Conservation (phyloP, 2,329 filamentous ascomycete species). For the Botryosphaeria agaves region DNA sequence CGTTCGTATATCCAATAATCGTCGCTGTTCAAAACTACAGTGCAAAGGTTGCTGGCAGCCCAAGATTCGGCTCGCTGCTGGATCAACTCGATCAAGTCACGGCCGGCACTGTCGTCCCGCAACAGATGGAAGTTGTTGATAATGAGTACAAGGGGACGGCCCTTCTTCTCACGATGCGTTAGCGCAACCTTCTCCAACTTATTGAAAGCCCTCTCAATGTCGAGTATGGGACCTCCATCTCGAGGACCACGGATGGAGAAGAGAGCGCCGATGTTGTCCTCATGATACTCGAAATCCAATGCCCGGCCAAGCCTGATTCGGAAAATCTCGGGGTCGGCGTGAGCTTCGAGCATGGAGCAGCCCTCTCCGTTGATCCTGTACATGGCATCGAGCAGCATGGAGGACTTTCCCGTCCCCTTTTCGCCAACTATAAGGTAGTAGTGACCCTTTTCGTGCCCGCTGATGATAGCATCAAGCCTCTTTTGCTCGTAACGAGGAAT, state of each 20-base stretch:
- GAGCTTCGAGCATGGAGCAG: constrained; percentile 89
- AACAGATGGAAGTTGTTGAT: constrained; percentile 89
- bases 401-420: constrained; percentile 92
- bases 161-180: constrained; percentile 40
- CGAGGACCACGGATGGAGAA: constrained; percentile 88
- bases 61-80: constrained; percentile 94
- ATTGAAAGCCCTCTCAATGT: constrained; percentile 94
- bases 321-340: constrained; percentile 89
- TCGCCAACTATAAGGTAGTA: constrained; percentile 89
- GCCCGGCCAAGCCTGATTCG: constrained; percentile 83
- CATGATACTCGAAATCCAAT: constrained; percentile 90
- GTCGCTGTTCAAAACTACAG: constrained; percentile 86
- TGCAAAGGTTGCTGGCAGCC: constrained; percentile 82
- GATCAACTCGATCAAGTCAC: constrained; percentile 79
- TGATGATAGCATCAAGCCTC: constrained; percentile 67
- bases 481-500: constrained; percentile 67
- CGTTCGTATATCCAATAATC: constrained; percentile 98
- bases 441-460: constrained; percentile 55
- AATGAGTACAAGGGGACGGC: constrained; percentile 70
- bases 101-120: constrained; percentile 81
- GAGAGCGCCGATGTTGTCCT: constrained; percentile 92
- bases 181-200: constrained; percentile 94
- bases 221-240: constrained; percentile 78
- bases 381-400: constrained; percentile 94
- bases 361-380: constrained; percentile 76